These are phyloP conservation scores for Groenewaldozyma auringiensis DNA, from an alignment of 1,139 yeast genomes.

Conservation along the genomic window DNA sequence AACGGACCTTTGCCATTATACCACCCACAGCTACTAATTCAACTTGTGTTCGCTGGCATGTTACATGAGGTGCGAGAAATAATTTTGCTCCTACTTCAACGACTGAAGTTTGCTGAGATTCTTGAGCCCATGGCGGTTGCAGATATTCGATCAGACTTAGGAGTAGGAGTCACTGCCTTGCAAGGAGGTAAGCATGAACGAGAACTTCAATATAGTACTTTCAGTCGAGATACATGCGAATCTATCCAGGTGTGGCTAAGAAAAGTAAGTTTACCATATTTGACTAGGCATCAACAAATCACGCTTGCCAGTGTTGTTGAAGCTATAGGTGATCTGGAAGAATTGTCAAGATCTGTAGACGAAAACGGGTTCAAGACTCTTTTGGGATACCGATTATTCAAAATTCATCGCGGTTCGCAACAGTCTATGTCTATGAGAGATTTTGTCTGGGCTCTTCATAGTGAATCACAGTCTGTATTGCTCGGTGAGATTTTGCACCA, in stretches of 20 bases:
- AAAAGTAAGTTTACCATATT: conserved; percentile 61
- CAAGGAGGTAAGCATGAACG: conserved; percentile 32
- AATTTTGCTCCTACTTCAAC: conserved; percentile 42
- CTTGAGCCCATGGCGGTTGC: conserved; percentile 22
- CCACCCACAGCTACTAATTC: conserved; percentile 86
- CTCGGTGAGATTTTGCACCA: conserved; percentile 45
- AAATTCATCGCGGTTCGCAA: conserved; percentile 44
- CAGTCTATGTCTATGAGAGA: conserved; percentile 66
- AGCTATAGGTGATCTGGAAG: conserved; percentile 50
- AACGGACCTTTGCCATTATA: conserved; percentile 88
- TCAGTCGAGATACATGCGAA: conserved; percentile 42
- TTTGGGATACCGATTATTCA: conserved; percentile 64
- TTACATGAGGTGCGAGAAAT: conserved; percentile 50
- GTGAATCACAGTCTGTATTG: conserved; percentile 66
- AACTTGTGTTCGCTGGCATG: conserved; percentile 61
- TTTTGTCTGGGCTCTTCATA: conserved; percentile 79
- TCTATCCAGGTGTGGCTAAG: conserved; percentile 53
- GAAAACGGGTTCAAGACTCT: conserved; percentile 64
- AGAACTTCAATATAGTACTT: conserved; percentile 29
- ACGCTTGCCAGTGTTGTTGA: conserved; percentile 66
- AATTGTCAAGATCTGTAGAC: conserved; percentile 50
- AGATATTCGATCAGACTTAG: conserved; percentile 23
- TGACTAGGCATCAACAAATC: conserved; percentile 87
- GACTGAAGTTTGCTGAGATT: conserved; percentile 46
- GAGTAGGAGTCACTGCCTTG: conserved; percentile 8